Percentiles rank a stretch among this genome's conserved stretches.
phyloP scores from a whole-genome alignment of 208 protist genomes.

The Wallacemonas sp. region DNA sequence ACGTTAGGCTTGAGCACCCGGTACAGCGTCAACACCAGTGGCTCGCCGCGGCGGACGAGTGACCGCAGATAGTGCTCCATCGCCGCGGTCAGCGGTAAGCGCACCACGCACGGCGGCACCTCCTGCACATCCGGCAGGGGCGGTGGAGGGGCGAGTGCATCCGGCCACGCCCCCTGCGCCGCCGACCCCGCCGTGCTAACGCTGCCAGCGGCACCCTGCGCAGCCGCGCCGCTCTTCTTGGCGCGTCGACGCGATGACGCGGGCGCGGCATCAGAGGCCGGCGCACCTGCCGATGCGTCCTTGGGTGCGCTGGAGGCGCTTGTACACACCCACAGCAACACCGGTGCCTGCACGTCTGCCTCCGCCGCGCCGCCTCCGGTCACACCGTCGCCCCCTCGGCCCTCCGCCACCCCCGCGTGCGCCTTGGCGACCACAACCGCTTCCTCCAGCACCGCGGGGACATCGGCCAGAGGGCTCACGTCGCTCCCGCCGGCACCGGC shows the following conservation, averaged over 20 bases:
- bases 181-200: not conserved
- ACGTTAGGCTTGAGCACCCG: conserved; percentile 59
- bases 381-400: not conserved
- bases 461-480: conserved; percentile 51
- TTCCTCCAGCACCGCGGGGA: conserved; percentile 40
- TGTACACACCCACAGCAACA: conserved; percentile 35
- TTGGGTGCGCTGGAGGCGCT: conserved; percentile 9
- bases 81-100: conserved; percentile 57
- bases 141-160: conserved; percentile 16
- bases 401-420: not conserved
- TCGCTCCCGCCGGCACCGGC: conserved; percentile 33
- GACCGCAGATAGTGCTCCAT: conserved; percentile 50
- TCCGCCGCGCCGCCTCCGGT: not conserved
- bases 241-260: conserved; percentile 21
- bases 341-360: not conserved
- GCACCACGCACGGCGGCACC: conserved; percentile 65
- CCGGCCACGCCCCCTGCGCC: not conserved
- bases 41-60: conserved; percentile 34
- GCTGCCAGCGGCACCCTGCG: not conserved
- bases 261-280: conserved; percentile 8
- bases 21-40: conserved; percentile 55
- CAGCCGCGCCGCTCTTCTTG: conserved; percentile 15
- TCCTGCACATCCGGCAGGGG: conserved; percentile 43
- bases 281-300: not conserved
- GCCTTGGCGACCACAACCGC: conserved; percentile 23